Base-by-base conservation (phyloP, 2,329 filamentous ascomycete species). In the Nectriaceae sp. region DNA sequence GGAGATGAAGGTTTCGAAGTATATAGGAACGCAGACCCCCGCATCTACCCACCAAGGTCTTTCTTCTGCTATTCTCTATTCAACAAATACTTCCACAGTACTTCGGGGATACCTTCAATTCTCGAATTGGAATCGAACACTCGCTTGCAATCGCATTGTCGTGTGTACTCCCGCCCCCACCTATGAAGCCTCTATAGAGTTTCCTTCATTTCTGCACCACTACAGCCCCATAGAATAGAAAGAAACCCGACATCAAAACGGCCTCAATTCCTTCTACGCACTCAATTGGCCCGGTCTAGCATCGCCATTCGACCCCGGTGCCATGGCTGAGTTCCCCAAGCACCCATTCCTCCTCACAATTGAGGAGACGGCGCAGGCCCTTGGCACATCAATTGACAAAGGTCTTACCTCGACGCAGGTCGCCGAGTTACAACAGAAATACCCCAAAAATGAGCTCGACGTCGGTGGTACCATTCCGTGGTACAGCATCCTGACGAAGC, bases 401-500 rank as follows among this genome's bases (percentile, higher is more conserved):
- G 88, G 88, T 33, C 73, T 92, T 37, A 82, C 76, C 10, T 75
- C 79, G 15, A 66, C 71, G 8, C 80, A 87, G 61, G 86, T 88
- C 19, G 66, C 75, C 43, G 69, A 81, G 47, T 73, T 86, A 20
- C 77, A 84, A 47, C 68, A 77, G 19, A 75, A 79, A 50, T 84
- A 86, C 63, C 85, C 86, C 42, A 74, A 69, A 16, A 91, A 91
- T 70, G 85, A 89, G 63, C 75, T 91, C 18, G 82, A 89, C 38
- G 81, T 89, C 18, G 84, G 78, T 18, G 83, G 79, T 21, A 81
- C 80, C 21, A 84, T 91, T 40, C 80, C 79, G 63, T 78, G 84
- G 87, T 75, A 84, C 60, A 91, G 85, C 59, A 89, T 91, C 36
- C 71, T 91, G 40, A 72, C 87, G 49, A 85, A 86, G 59, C 88